Base-by-base conservation (phyloP, 352 stramenopile species). In the Phytophthora cryptogea region DNA sequence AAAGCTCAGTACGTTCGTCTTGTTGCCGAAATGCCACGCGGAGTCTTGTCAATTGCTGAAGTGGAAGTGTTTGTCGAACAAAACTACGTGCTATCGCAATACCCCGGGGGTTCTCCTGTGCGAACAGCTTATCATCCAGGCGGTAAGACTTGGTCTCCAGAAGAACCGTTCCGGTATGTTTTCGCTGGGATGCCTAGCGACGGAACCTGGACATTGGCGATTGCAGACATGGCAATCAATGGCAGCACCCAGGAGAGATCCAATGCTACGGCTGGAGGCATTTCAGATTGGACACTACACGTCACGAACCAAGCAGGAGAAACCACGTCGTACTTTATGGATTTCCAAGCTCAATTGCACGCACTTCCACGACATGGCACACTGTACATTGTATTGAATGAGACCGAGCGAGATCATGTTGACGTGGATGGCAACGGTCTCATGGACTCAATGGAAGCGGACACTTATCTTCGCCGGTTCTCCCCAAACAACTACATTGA, bases 271-370 rank as follows among this genome's bases (percentile, higher is more conserved):
- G 66, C 71, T 2, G 86, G 86, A 1, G 80, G 64, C 1, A 72
- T 95, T 14, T 90, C 82, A 3, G 86, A 93, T 54, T 95, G 82
- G 82, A 58, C 81, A 23, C 44, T 95, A 3, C 51, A 75, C 5
- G 47, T 95, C 28, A 94, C 80, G 0, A 88, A 89, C 54, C 52
- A 78, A 44, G 81, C 80, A 1, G 80, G 80, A 16, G 72, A 77
- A 14, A 81, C 72, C 1, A 54, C 33, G 0, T 54, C 62, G 17
- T 90, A 92, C 56, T 87, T 79, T 44, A 86, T 92, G 78, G 80
- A 92, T 39, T 72, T 92, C 5, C 70, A 68, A 11, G 82, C 79
- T 1, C 72, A 74, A 20, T 17, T 95, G 8, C 56, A 85, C 50
- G 81, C 82, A 0, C 59, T 95, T 8, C 86, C 86, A 11, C 74